Conservation (phyloP, 2,329 filamentous ascomycete genomes). For the Aspergillus proliferans region DNA sequence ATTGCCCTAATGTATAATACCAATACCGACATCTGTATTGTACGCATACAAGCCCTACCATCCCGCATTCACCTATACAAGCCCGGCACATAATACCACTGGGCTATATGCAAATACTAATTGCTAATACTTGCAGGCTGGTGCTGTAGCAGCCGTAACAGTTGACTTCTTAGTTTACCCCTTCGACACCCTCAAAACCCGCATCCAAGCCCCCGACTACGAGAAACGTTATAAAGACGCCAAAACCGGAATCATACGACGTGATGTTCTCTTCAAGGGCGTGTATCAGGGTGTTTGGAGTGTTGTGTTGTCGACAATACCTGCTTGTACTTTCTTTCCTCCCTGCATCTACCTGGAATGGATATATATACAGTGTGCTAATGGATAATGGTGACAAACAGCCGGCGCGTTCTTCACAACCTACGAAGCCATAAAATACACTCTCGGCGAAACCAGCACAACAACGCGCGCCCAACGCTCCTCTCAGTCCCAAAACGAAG, state of each 20-base stretch:
- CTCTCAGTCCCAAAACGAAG: slow-evolving; percentile 3
- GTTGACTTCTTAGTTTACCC: slow-evolving; percentile 83
- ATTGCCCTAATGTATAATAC: slow-evolving; percentile 41
- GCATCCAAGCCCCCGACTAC: slow-evolving; percentile 74
- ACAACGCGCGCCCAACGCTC: slow-evolving; percentile 6
- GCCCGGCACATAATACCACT: background rate
- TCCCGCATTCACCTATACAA: background rate
- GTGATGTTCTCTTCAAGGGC: slow-evolving; percentile 58
- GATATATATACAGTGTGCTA: slow-evolving; percentile 4
- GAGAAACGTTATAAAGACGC: slow-evolving; percentile 58
- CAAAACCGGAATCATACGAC: slow-evolving; percentile 48
- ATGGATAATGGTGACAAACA: slow-evolving; percentile 21
- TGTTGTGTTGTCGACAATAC: slow-evolving; percentile 78
- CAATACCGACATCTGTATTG: slow-evolving; percentile 53
- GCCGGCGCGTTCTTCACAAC: slow-evolving; percentile 86
- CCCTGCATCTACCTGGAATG: background rate
- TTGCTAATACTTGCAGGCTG: slow-evolving; percentile 53
- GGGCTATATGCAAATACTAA: background rate
- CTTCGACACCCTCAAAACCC: slow-evolving; percentile 82
- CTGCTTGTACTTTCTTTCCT: slow-evolving; percentile 56
- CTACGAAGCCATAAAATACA: slow-evolving; percentile 69
- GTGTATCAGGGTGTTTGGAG: slow-evolving; percentile 84
- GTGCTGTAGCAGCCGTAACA: slow-evolving; percentile 76
- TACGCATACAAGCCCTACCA: slow-evolving; percentile 28
- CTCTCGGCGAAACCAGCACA: slow-evolving; percentile 49